Evolutionary conservation across 768 basidiomycete species (phyloP), one percentile per base, ranked within the genome.

Genomic region (Crucibulum laeve): DNA sequence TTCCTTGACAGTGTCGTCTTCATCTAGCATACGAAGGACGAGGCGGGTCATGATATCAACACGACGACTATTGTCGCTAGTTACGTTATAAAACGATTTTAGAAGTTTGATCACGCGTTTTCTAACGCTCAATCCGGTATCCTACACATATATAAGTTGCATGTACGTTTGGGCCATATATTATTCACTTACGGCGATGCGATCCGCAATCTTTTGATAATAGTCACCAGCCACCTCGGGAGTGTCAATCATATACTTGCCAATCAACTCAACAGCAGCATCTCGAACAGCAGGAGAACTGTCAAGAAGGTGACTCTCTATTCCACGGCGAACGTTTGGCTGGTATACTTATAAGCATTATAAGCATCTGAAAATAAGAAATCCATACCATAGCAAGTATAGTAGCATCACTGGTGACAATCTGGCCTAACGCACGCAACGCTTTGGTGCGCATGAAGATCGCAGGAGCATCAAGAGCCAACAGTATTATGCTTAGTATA

Each of bases 361-460:
- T 21, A 15, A 33, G 26, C 21, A 30, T 33, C 15, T n/a, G 53
- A 25, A 8, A 35, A 25, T 4, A 3, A 8, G 22, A 26, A 5
- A 6, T 22, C 22, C 82, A 40, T 50, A 94, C 91, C 25, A 79
- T 70, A 1, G 80, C 74, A 19, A 99, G 72, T 15, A 96, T 83
- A 11, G 77, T 80, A 0, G 93, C 82, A 62, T 98, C 96, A 47
- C 87, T 87, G 0, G 83, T 89, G 25, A 98, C 80, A 38, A 98
- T 87, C 55, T 91, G 82, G 3, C 92, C 89, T 3, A 98, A 71
- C 0, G 91, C 93, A 41, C 87, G 78, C 23, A 99, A 69, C 0
- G 95, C 95, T 60, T 98, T 98, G 0, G 93, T 94, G 24, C 96
- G 81, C 73, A 95, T 88, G 54, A 89, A 91, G 21, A 98, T 92